Percentiles rank a stretch among this genome's conserved stretches.
Evolutionary conservation across 805 yeast species (phyloP).

Genomic region (Schizosaccharomyces lindneri): DNA sequence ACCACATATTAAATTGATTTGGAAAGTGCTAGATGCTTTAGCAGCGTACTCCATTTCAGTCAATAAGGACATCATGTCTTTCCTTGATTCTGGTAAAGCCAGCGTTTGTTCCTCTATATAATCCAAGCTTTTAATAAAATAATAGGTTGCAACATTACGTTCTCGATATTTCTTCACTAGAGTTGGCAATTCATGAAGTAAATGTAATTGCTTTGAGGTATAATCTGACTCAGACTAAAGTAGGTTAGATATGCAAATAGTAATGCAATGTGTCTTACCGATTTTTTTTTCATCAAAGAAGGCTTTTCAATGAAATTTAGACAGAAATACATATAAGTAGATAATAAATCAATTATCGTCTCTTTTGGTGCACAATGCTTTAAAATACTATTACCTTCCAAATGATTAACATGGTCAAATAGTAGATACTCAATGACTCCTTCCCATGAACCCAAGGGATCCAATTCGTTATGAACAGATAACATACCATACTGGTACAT

Average conservation of each 20-base stretch:
- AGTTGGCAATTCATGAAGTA: background rate
- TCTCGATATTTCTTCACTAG: background rate
- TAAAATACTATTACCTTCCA: background rate
- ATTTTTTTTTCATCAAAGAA: too few species aligned
- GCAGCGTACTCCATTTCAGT: background rate
- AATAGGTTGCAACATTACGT: background rate
- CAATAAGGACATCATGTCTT: background rate
- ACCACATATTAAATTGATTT: too few species aligned
- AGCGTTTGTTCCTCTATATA: background rate
- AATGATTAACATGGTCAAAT: background rate
- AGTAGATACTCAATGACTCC: background rate
- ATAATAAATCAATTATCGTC: background rate
- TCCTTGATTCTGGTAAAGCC: background rate
- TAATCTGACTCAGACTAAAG: too few species aligned
- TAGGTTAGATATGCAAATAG: too few species aligned
- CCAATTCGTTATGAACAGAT: background rate
- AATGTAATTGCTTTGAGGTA: background rate
- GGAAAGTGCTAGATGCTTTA: too few species aligned
- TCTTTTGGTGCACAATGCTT: background rate
- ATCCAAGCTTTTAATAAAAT: background rate
- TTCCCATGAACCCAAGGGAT: background rate
- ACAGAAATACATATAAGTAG: background rate
- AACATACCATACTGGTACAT: background rate
- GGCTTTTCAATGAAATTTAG: background rate
- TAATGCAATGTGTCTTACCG: too few species aligned